Base-by-base conservation (phyloP, 305 asterid genomes). In the Fraxinus albicans region DNA sequence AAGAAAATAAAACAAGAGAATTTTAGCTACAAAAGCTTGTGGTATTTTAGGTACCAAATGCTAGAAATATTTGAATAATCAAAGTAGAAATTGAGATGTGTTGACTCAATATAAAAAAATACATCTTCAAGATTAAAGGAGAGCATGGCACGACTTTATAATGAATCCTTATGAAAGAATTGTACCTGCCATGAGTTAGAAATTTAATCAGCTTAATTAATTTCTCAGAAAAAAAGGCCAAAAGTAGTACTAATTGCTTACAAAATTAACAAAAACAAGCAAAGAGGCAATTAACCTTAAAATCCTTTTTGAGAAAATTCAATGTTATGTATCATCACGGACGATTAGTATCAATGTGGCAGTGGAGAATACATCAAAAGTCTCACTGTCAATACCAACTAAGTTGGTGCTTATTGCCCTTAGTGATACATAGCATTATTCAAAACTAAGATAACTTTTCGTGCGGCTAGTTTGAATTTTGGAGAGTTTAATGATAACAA, bases 181-280 rank as follows among this genome's bases (percentile, higher is more conserved):
- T 77, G 82, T 50, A 77, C 84, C 84, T 77, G 73, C 72, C 35
- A 80, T 42, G 78, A 60, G 38, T 63, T 75, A 78, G 23, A 40
- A 42, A 40, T 17, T 65, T 2, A 13, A 60, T 17, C 15, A 35
- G 53, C 15, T 79, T 60, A 63, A 63, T 55, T 17, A 73, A 33
- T 53, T 81, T 79, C 21, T 17, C 10, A 25, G 29, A 81, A 42
- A 76, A 53, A 27, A 77, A 2, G 27, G 27, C 36, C 58, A 58
- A 58, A 50, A 19, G 15, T 13, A 44, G 13, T 40, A 3, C 4
- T 21, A 74, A 35, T 17, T 74, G 29, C 42, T 1, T 25, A 25
- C 27, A 25, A 25, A 25, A 25, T n/a, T 5, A 55, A n/a, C 9
- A n/a, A 60, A 63, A 63, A 8, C 34, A 23, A 23, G 34, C 73